A percentile compares a stretch with the other conserved stretches of the same genome.
Conservation (phyloP, 1,284 basidiomycete genomes). For the Cutaneotrichosporon mucoides region DNA sequence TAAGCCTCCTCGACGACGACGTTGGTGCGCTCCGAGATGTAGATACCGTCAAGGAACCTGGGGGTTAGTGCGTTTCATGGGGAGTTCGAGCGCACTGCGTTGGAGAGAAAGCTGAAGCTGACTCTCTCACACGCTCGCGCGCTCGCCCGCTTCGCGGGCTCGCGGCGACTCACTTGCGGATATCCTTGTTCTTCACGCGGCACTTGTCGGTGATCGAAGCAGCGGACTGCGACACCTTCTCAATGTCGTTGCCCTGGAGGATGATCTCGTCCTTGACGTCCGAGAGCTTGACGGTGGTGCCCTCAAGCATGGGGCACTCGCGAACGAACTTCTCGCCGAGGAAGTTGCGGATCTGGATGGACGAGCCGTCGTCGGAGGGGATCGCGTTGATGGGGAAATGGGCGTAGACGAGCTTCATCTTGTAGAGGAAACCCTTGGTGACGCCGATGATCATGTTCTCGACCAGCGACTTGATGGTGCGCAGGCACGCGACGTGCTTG, state of each 20-base stretch:
- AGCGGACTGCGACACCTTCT: slow-evolving; percentile 93
- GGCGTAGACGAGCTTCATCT: slow-evolving; percentile 98
- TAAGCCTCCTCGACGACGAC: slow-evolving; percentile 31
- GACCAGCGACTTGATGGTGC: slow-evolving; percentile 91
- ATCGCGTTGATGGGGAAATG: slow-evolving; percentile 99
- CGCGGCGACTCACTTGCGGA: slow-evolving; percentile 63
- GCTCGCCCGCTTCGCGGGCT: too few species aligned
- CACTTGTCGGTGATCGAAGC: slow-evolving; percentile 92
- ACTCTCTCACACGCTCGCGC: too few species aligned
- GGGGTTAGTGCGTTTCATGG: not conserved
- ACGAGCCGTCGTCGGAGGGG: slow-evolving; percentile 72
- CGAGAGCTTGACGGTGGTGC: slow-evolving; percentile 83
- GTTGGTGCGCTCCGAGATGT: slow-evolving; percentile 51
- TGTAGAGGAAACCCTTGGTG: slow-evolving; percentile 98
- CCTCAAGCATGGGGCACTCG: slow-evolving; percentile 85
- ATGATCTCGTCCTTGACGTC: slow-evolving; percentile 95
- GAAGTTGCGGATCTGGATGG: slow-evolving; percentile 97
- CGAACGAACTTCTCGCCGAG: slow-evolving; percentile 73
- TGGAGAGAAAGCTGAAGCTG: too few species aligned
- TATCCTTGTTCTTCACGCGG: slow-evolving; percentile 96
- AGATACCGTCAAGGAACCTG: slow-evolving; percentile 58
- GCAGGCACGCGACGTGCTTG: slow-evolving; percentile 97
- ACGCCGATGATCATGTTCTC: slow-evolving; percentile 98
- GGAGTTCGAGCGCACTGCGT: too few species aligned
- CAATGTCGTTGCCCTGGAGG: slow-evolving; percentile 88